These are phyloP conservation scores for Candida neerlandica DNA, from an alignment of 1,139 yeast species.

Conservation along the genomic window DNA sequence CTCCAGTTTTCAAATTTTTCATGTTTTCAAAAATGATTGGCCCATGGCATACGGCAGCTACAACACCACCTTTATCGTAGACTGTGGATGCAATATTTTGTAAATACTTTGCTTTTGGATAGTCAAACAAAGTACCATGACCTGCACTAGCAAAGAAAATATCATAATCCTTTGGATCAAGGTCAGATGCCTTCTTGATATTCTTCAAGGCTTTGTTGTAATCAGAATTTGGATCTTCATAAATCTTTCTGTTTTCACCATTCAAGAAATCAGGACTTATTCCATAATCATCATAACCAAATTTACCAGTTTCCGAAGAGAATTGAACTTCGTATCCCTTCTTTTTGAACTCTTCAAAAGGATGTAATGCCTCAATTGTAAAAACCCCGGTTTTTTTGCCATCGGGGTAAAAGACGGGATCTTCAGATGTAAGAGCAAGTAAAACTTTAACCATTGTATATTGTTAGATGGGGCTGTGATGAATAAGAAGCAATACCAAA, in stretches of 20 bases:
- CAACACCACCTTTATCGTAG: slow-evolving; percentile 54
- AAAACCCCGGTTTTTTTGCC: slow-evolving; percentile 60
- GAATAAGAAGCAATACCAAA: background rate
- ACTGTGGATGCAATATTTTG: slow-evolving; percentile 48
- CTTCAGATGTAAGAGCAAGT: slow-evolving; percentile 53
- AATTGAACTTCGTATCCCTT: slow-evolving; percentile 55
- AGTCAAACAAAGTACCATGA: slow-evolving; percentile 63
- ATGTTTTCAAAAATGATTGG: slow-evolving; percentile 56
- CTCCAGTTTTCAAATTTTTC: slow-evolving; percentile 43
- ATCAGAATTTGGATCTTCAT: slow-evolving; percentile 39
- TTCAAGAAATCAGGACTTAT: slow-evolving; percentile 37
- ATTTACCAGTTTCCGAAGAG: slow-evolving; percentile 55
- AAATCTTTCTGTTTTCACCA: slow-evolving; percentile 44
- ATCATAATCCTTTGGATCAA: slow-evolving; percentile 50
- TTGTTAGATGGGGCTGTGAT: slow-evolving; percentile 52
- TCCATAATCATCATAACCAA: slow-evolving; percentile 59
- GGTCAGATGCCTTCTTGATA: slow-evolving; percentile 45
- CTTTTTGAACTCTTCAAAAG: slow-evolving; percentile 47
- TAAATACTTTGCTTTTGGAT: slow-evolving; percentile 51
- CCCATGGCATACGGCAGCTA: slow-evolving; percentile 70
- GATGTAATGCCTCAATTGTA: slow-evolving; percentile 59
- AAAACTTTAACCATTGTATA: slow-evolving; percentile 44
- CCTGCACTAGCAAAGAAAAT: slow-evolving; percentile 67
- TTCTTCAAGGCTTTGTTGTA: slow-evolving; percentile 36
- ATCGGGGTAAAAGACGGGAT: slow-evolving; percentile 54